Evolutionary conservation across 2,329 filamentous ascomycete species (phyloP).

Genomic region (Arthrinium puccinioides): DNA sequence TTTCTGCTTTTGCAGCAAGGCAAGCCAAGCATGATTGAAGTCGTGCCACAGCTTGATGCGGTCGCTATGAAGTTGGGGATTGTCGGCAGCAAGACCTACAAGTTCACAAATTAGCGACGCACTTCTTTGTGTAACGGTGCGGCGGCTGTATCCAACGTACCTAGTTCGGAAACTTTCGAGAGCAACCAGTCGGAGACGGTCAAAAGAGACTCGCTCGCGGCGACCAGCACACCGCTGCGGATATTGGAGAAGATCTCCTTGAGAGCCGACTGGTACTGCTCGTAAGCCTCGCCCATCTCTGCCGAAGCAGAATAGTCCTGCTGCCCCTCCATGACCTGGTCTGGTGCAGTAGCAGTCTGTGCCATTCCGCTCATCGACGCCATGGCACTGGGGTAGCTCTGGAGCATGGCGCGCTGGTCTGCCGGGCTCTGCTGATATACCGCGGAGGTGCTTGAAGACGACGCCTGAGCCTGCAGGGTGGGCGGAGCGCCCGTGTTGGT

Average conservation of each 20-base stretch:
- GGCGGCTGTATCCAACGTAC: too few species aligned
- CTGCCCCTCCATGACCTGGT: constrained; percentile 47
- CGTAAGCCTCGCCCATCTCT: constrained; percentile 60
- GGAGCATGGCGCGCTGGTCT: constrained; percentile 47
- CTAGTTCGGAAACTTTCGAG: constrained; percentile 44
- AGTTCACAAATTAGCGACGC: too few species aligned
- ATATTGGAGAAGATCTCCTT: constrained; percentile 66
- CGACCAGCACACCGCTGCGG: constrained; percentile 41
- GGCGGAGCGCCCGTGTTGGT: constrained; percentile 53
- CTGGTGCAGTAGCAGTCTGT: constrained; percentile 30
- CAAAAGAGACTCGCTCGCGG: constrained; percentile 44
- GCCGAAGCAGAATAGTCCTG: constrained; percentile 49
- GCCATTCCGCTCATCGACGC: constrained; percentile 38
- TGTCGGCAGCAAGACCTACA: constrained; percentile 76
- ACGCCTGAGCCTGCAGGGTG: constrained; percentile 41
- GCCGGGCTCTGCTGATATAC: constrained; percentile 60
- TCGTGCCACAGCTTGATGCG: constrained; percentile 85
- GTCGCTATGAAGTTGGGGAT: constrained; percentile 65
- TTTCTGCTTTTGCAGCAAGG: constrained; percentile 75
- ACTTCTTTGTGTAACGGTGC: background rate
- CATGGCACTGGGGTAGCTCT: constrained; percentile 41
- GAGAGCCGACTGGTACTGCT: constrained; percentile 53
- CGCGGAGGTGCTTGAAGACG: constrained; percentile 42
- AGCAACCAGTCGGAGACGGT: constrained; percentile 49
- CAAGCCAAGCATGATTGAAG: constrained; percentile 90